Conservation (phyloP, 768 basidiomycete species). For the Hypholoma sublateritium region DNA sequence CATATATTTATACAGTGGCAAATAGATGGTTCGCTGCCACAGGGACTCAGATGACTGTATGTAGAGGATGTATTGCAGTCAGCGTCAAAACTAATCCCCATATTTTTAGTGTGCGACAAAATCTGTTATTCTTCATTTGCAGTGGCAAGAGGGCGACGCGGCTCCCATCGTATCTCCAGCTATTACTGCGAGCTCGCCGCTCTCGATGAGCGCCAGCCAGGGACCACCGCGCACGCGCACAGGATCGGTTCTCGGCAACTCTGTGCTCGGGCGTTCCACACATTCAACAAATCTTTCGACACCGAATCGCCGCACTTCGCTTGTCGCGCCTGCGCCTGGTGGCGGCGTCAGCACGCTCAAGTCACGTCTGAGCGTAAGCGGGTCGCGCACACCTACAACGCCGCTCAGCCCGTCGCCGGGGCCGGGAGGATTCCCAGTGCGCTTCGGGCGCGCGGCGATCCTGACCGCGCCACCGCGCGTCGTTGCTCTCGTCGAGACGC, state of each 20-base stretch:
- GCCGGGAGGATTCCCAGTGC: slow-evolving; percentile 43
- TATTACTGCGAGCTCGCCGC: slow-evolving; percentile 21
- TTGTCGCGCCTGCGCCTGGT: slow-evolving; percentile 24
- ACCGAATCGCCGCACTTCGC: slow-evolving; percentile 39
- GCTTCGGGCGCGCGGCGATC: slow-evolving; percentile 71
- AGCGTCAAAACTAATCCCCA: neutral
- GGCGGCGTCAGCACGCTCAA: slow-evolving; percentile 19
- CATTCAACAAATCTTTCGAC: slow-evolving; percentile 31
- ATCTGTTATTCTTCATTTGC: slow-evolving; percentile 79
- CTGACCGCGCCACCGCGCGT: slow-evolving; percentile 84
- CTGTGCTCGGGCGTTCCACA: slow-evolving; percentile 50
- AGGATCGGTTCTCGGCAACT: slow-evolving; percentile 44
- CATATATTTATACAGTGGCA: neutral
- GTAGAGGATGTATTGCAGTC: slow-evolving; percentile 16
- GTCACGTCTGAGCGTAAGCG: slow-evolving; percentile 39
- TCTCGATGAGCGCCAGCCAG: slow-evolving; percentile 22
- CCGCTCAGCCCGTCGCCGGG: slow-evolving; percentile 48
- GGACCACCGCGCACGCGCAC: slow-evolving; percentile 42
- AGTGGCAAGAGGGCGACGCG: slow-evolving; percentile 70
- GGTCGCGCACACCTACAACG: slow-evolving; percentile 43
- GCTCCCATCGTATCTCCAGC: slow-evolving; percentile 19
- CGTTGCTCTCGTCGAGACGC: slow-evolving; percentile 81
- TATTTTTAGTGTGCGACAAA: slow-evolving; percentile 77
- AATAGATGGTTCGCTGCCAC: slow-evolving; percentile 86
- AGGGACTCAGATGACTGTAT: slow-evolving; percentile 85